phyloP scores from a whole-genome alignment of 2,329 filamentous ascomycete genomes.

The Mycosphaerella sp. region DNA sequence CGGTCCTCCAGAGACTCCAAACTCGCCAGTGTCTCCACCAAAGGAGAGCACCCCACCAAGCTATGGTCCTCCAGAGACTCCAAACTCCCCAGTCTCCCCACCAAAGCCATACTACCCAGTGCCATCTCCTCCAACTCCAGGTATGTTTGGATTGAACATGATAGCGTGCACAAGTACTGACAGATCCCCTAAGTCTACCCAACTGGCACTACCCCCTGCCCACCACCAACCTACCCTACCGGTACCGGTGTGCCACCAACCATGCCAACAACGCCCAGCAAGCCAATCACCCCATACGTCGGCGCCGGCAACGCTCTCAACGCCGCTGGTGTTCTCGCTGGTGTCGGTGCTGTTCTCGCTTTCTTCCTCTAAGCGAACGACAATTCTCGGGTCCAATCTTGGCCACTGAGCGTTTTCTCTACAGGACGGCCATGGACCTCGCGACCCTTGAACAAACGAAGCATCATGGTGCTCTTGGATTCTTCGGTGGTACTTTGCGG shows the following conservation, averaged over 20 bases:
- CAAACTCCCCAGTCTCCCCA: background rate
- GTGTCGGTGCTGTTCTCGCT: slow-evolving; percentile 24
- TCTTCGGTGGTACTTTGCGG: background rate
- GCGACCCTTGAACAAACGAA: background rate
- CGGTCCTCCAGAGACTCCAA: background rate
- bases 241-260: background rate
- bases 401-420: slow-evolving; percentile 1
- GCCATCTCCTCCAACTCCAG: background rate
- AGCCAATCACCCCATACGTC: slow-evolving; percentile 16
- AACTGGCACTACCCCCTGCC: slow-evolving; percentile 11
- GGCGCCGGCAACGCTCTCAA: slow-evolving; percentile 20
- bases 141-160: background rate
- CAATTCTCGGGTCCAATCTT: background rate
- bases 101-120: background rate
- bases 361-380: slow-evolving; percentile 24
- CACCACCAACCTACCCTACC: slow-evolving; percentile 4
- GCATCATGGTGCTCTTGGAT: background rate
- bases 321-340: slow-evolving; percentile 22
- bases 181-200: background rate
- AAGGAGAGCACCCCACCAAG: background rate
- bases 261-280: slow-evolving; percentile 1
- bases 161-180: background rate
- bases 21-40: background rate
- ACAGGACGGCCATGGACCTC: background rate
- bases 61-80: background rate